phyloP scores from a whole-genome alignment of 129 eudicot species.

The Calendula officinalis region DNA sequence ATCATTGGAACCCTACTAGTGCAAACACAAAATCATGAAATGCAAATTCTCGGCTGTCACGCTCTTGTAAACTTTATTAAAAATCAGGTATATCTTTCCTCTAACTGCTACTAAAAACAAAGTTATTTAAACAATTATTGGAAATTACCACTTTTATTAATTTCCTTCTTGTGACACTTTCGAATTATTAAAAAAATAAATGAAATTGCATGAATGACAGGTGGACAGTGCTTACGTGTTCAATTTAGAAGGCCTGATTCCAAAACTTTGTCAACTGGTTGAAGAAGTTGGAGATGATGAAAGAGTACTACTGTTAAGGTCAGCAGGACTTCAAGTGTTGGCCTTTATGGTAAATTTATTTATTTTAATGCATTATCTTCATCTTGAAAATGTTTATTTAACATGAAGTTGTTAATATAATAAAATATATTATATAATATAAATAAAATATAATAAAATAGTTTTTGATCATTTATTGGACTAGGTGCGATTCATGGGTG shows the following conservation, averaged over 20 bases:
- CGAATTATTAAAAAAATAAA: neutral
- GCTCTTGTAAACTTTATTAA: conserved; percentile 64
- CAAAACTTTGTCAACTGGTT: conserved; percentile 71
- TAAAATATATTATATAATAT: too few relatives aligned
- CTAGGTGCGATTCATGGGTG: conserved; percentile 72
- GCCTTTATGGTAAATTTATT: conserved; percentile 54
- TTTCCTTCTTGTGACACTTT: too few relatives aligned
- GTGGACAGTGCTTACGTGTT: conserved; percentile 70
- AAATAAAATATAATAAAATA: conserved; percentile 7
- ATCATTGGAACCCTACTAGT: conserved; percentile 63
- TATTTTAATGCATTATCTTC: conserved; percentile 7
- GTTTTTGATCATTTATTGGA: neutral
- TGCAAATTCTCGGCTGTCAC: conserved; percentile 73
- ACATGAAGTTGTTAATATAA: too few relatives aligned
- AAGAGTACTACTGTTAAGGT: conserved; percentile 53
- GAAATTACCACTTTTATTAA: too few relatives aligned
- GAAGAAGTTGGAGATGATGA: conserved; percentile 83
- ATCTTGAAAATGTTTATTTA: neutral
- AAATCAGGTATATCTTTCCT: conserved; percentile 50
- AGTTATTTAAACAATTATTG: too few relatives aligned
- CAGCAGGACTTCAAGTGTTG: conserved; percentile 77
- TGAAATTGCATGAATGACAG: conserved; percentile 29
- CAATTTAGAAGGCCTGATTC: conserved; percentile 79
- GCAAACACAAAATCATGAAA: conserved; percentile 52
- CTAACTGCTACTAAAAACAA: too few relatives aligned